Evolutionary conservation across 169 alveolate species (phyloP).

Genomic region (Cystoisospora suis): DNA sequence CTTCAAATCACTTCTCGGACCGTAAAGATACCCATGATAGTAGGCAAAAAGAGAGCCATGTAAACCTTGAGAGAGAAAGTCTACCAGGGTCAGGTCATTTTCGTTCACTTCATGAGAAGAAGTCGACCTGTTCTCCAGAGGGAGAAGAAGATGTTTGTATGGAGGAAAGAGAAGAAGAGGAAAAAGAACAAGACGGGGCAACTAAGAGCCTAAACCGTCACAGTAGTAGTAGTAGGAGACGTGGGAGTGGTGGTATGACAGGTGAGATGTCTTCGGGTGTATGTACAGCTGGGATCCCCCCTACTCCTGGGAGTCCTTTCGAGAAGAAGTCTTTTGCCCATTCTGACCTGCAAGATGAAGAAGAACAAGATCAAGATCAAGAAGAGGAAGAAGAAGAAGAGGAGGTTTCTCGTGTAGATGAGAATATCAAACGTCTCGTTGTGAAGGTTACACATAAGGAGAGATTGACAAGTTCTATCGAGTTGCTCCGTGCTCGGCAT

Average conservation of each 20-base stretch:
- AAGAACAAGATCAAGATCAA: not conserved
- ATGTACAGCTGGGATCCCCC: too few relatives aligned
- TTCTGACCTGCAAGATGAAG: too few relatives aligned
- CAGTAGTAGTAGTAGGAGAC: not conserved
- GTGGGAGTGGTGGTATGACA: not conserved
- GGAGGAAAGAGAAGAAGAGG: not conserved
- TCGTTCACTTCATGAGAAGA: too few relatives aligned
- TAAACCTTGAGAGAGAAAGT: too few relatives aligned
- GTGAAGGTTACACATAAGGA: slow-evolving; percentile 37
- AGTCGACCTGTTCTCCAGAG: too few relatives aligned
- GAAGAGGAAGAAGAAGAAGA: not conserved
- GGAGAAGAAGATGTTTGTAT: not conserved
- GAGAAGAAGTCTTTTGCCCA: too few relatives aligned
- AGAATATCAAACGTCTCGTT: not conserved
- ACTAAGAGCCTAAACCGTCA: not conserved
- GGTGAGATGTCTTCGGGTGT: too few relatives aligned
- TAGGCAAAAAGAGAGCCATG: too few relatives aligned
- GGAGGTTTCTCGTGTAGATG: not conserved
- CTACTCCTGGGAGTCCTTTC: too few relatives aligned
- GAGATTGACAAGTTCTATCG: not conserved
- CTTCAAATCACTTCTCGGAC: too few relatives aligned
- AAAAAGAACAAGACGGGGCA: not conserved
- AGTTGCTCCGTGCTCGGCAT: slow-evolving; percentile 7
- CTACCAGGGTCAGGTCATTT: too few relatives aligned
- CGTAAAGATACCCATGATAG: too few relatives aligned